Conservation (phyloP, 441 rosid genomes). For the Macaranga tanarius region DNA sequence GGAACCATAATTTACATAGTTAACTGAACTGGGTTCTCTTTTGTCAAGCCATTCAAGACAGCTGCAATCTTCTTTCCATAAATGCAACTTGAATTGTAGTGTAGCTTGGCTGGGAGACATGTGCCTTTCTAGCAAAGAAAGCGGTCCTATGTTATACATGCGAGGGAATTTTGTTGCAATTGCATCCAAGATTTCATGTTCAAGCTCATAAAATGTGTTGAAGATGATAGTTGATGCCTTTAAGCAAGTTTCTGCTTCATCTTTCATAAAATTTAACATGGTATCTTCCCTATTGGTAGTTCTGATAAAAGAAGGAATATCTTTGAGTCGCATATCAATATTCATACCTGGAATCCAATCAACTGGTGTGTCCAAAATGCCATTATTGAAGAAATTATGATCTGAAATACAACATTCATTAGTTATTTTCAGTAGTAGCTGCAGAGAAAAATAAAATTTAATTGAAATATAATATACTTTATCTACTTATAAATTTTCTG, state of each 20-base stretch:
- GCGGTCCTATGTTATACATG: constrained; percentile 34
- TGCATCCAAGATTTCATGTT: constrained; percentile 24
- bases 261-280: constrained; percentile 34
- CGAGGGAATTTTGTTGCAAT: constrained; percentile 20
- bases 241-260: constrained; percentile 32
- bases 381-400: constrained; percentile 29
- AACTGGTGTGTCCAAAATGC: constrained; percentile 32
- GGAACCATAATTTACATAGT: constrained; percentile 42
- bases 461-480: too few species aligned
- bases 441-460: too few species aligned
- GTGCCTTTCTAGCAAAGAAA: constrained; percentile 19
- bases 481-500: too few species aligned
- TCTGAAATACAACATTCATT: constrained; percentile 30
- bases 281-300: constrained; percentile 31
- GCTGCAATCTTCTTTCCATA: constrained; percentile 35
- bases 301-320: constrained; percentile 39
- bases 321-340: constrained; percentile 36
- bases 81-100: constrained; percentile 21
- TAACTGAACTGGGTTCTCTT: constrained; percentile 26
- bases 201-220: constrained; percentile 41
- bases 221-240: constrained; percentile 32
- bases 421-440: too few species aligned
- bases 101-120: background rate
- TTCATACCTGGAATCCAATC: constrained; percentile 49
- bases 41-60: constrained; percentile 40